phyloP scores from a whole-genome alignment of 257 asterid species.

The Solanum raphanifolium region DNA sequence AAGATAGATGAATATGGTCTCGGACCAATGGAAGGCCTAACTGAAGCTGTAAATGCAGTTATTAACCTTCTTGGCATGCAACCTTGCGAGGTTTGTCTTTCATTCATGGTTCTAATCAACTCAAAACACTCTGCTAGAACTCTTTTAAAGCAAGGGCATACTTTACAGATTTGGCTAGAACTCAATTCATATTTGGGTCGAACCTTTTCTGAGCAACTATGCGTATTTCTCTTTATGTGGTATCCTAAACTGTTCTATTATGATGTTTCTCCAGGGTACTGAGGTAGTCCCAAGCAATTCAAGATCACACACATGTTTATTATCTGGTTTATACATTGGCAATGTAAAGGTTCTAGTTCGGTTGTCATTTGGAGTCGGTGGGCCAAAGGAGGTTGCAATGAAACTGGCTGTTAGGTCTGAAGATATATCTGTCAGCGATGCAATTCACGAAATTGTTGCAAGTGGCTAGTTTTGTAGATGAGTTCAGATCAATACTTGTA shows the following conservation, averaged over 20 bases:
- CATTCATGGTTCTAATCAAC: background rate
- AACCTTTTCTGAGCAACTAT: background rate
- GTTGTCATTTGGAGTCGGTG: constrained; percentile 78
- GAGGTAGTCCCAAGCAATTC: constrained; percentile 77
- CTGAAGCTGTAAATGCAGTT: constrained; percentile 88
- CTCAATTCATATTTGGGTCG: background rate
- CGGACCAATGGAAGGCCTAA: constrained; percentile 81
- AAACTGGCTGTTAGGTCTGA: constrained; percentile 91
- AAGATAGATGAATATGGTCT: constrained; percentile 92
- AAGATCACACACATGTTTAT: constrained; percentile 83
- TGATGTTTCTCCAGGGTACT: constrained; percentile 54
- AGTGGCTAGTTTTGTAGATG: constrained; percentile 44
- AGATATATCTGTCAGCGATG: constrained; percentile 67
- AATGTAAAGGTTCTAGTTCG: constrained; percentile 86
- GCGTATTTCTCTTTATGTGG: background rate
- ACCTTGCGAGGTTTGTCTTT: constrained; percentile 87
- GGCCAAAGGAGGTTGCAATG: constrained; percentile 89
- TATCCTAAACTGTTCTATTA: background rate
- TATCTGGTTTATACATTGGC: constrained; percentile 92
- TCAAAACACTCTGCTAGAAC: background rate
- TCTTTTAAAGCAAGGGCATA: background rate
- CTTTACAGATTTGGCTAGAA: background rate
- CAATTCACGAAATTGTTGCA: constrained; percentile 91
- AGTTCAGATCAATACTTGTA: background rate
- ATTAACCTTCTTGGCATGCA: constrained; percentile 92